Base-by-base conservation (phyloP, 2,329 filamentous ascomycete species). In the Calonectria crousiana region DNA sequence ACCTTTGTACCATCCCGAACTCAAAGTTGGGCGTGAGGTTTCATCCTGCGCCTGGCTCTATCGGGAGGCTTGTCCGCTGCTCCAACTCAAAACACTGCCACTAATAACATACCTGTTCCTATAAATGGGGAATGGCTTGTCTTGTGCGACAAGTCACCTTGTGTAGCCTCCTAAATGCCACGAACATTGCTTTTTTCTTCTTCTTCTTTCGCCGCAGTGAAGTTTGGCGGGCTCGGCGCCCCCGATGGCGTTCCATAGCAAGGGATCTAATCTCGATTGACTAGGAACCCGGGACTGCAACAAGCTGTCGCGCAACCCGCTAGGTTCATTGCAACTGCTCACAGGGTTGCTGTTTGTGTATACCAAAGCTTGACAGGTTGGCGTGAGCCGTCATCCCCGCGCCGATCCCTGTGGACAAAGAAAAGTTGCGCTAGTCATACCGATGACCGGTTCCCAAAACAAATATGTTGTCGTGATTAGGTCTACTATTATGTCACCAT, bases 181-280 rank as follows among this genome's bases (percentile, higher is more conserved):
- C 44, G 44, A 65, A 60, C 38, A 28, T 69, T 73, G 58, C 71
- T 73, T 69, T 72, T 73, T 10, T 9, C 30, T 9, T 9, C 30
- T 73, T 38, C 71, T 73, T 69, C 68, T 73, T 68, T 47, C 4
- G 58, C 51, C 66, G 38, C 38, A 53, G 32, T 49, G 66, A 67
- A 34, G 47, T 51, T 52, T 11, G 66, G 34, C 16, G 23, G 62
- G 32, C 18, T 65, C 71, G 71, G 66, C 49, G 20, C 66, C 66
- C 20, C 71, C 71, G 71, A 66, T 65, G 65, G 65, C 71, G 65
- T 62, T 64, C 30, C 44, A 53, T 32, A 10, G 49, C 66, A 26
- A 58, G 23, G 62, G 56, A 72, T 69, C 71, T 56, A 65, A 72
- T 72, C 71, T 65, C 58, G 66, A 73, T 73, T 28, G 51, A 56